A percentile compares a stretch with the other conserved stretches of the same genome.
Conservation (phyloP, 2,329 filamentous ascomycete genomes). For the Ophioceras dolichostomum region DNA sequence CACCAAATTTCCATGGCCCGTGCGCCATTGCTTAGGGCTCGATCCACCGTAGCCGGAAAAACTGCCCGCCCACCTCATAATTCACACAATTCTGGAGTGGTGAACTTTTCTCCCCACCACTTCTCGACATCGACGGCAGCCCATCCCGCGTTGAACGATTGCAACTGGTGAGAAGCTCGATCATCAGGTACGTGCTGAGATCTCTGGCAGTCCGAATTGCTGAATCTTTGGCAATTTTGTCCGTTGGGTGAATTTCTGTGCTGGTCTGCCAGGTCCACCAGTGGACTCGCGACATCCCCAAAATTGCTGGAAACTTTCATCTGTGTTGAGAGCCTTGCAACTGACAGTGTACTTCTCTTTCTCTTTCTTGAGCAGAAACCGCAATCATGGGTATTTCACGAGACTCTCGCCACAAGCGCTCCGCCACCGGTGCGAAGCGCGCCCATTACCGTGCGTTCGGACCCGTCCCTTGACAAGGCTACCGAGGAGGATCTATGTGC, state of each 20-base stretch:
- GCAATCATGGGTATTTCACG: slow-evolving; percentile 99
- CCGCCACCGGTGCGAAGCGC: slow-evolving; percentile 96
- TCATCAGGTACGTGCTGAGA: slow-evolving; percentile 4
- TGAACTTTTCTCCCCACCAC: slow-evolving; percentile 1
- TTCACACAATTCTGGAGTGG: slow-evolving; percentile 1
- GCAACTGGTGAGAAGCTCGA: slow-evolving; percentile 2
- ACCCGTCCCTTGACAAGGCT: neutral
- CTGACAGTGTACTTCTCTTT: neutral
- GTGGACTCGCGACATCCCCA: neutral
- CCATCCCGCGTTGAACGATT: slow-evolving; percentile 1
- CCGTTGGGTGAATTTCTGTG: neutral
- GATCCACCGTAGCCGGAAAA: neutral
- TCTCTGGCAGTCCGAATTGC: too few species aligned
- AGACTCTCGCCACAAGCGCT: slow-evolving; percentile 99
- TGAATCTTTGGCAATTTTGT: too few species aligned
- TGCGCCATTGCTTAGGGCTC: neutral
- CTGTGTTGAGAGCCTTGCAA: neutral
- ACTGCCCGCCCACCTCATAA: slow-evolving; percentile 1
- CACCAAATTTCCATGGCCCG: neutral
- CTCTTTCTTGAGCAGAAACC: slow-evolving; percentile 37
- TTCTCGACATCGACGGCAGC: slow-evolving; percentile 1
- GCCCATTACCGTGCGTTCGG: slow-evolving; percentile 69
- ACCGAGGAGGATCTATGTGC: too few species aligned
- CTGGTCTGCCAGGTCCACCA: neutral
- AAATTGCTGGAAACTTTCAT: neutral